Conservation (phyloP, 2,329 filamentous ascomycete genomes). For the Penicillium sp. region DNA sequence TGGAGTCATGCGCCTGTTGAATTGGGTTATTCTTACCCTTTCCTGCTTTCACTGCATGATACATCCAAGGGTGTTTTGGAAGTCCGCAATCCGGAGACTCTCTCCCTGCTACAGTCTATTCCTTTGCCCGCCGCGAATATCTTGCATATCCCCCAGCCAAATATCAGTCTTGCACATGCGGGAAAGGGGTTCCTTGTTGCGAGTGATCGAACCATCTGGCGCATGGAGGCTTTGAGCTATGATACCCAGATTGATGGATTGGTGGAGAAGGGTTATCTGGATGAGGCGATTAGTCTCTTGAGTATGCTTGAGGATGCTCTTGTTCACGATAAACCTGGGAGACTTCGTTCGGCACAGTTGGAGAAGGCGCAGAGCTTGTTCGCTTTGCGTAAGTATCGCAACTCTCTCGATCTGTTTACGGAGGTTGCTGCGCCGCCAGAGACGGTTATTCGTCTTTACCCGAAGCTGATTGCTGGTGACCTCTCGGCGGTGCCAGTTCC, state of each 20-base stretch:
- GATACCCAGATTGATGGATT: slow-evolving; percentile 86
- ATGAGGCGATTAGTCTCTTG: slow-evolving; percentile 90
- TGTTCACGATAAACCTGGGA: slow-evolving; percentile 77
- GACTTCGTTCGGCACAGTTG: slow-evolving; percentile 85
- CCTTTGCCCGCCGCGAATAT: slow-evolving; percentile 79
- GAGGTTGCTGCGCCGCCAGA: slow-evolving; percentile 89
- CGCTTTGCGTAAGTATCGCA: slow-evolving; percentile 77
- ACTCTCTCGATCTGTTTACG: slow-evolving; percentile 87
- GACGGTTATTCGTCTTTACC: slow-evolving; percentile 83
- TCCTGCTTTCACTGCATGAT: slow-evolving; percentile 83
- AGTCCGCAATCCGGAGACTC: slow-evolving; percentile 87
- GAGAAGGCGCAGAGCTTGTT: slow-evolving; percentile 88
- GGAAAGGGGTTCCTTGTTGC: slow-evolving; percentile 94
- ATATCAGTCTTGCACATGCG: slow-evolving; percentile 90
- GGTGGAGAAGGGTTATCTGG: slow-evolving; percentile 72
- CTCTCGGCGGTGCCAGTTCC: slow-evolving; percentile 64
- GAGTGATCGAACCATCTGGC: slow-evolving; percentile 90
- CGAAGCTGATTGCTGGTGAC: slow-evolving; percentile 79
- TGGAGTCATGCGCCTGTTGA: slow-evolving; percentile 88
- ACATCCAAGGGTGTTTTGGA: slow-evolving; percentile 84
- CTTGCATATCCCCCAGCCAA: slow-evolving; percentile 89
- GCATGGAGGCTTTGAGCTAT: slow-evolving; percentile 92
- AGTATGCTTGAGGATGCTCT: slow-evolving; percentile 91
- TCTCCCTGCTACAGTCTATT: slow-evolving; percentile 87
- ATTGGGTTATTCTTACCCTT: slow-evolving; percentile 96